phyloP scores from a whole-genome alignment of 2,329 filamentous ascomycete genomes.

The Venturia carpophila region DNA sequence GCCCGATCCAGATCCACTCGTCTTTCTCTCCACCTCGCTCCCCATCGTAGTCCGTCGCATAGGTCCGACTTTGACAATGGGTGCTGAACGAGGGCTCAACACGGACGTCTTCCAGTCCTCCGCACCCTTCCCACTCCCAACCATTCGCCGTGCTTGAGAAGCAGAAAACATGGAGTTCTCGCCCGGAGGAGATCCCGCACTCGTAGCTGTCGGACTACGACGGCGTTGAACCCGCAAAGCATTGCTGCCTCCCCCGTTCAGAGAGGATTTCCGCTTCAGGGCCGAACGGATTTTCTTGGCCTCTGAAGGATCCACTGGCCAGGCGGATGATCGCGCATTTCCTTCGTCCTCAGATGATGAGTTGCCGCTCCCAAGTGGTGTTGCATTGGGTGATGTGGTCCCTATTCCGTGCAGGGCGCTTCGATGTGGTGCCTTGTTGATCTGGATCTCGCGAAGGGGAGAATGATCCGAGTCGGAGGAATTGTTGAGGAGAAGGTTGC shows the following conservation, averaged over 20 bases:
- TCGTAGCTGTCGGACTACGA: slow-evolving; percentile 44
- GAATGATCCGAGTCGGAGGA: slow-evolving; percentile 46
- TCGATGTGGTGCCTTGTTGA: slow-evolving; percentile 35
- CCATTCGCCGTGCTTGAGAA: slow-evolving; percentile 59
- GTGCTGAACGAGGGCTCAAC: slow-evolving; percentile 52
- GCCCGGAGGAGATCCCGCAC: slow-evolving; percentile 45
- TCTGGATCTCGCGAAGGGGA: slow-evolving; percentile 39
- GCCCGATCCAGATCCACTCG: slow-evolving; percentile 25
- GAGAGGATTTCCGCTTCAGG: slow-evolving; percentile 47
- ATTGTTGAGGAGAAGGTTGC: slow-evolving; percentile 50
- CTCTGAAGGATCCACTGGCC: slow-evolving; percentile 38
- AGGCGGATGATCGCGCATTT: slow-evolving; percentile 34
- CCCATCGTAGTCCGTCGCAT: slow-evolving; percentile 33
- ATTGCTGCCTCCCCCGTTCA: slow-evolving; percentile 25
- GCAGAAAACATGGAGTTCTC: slow-evolving; percentile 57
- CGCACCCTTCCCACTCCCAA: slow-evolving; percentile 45
- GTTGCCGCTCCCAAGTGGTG: slow-evolving; percentile 28
- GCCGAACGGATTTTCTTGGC: slow-evolving; percentile 48
- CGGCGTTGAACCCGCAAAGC: slow-evolving; percentile 42
- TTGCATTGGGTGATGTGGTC: slow-evolving; percentile 26
- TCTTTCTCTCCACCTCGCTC: slow-evolving; percentile 27
- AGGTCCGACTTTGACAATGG: slow-evolving; percentile 48
- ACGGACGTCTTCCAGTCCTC: slow-evolving; percentile 49
- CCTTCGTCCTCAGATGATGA: slow-evolving; percentile 43
- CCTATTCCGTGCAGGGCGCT: slow-evolving; percentile 50